Conservation (phyloP, 176 grass and related monocot species). For the Echinochloa phyllopogon region DNA sequence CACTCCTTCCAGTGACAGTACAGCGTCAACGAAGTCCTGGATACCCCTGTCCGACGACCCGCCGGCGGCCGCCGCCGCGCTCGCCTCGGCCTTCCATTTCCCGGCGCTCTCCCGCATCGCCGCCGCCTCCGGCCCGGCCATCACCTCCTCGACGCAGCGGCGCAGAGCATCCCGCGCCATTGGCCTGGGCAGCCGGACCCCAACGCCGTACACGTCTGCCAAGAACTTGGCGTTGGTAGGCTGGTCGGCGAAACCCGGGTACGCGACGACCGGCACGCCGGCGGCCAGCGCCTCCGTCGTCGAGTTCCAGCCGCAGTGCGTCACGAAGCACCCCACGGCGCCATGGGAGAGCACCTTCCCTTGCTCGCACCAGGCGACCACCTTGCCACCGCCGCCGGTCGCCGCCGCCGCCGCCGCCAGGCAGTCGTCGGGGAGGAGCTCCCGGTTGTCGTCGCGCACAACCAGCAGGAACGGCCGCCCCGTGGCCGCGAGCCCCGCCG, state of each 20-base stretch:
- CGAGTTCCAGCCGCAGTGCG: slow-evolving; percentile 84
- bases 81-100: slow-evolving; percentile 40
- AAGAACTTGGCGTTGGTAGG: slow-evolving; percentile 41
- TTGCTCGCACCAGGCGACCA: slow-evolving; percentile 63
- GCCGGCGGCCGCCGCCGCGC: slow-evolving; percentile 28
- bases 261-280: slow-evolving; percentile 54
- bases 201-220: slow-evolving; percentile 43
- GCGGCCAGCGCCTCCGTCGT: slow-evolving; percentile 39
- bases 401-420: not conserved
- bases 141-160: slow-evolving; percentile 52
- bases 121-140: slow-evolving; percentile 19
- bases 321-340: slow-evolving; percentile 79
- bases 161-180: slow-evolving; percentile 31
- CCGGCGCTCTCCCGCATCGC: slow-evolving; percentile 22
- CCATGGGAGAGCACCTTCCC: slow-evolving; percentile 48
- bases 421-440: slow-evolving; percentile 12
- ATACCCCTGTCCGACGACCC: slow-evolving; percentile 45
- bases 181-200: slow-evolving; percentile 38
- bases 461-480: slow-evolving; percentile 63
- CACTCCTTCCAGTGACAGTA: not conserved
- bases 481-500: slow-evolving; percentile 2
- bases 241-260: slow-evolving; percentile 52
- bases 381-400: not conserved
- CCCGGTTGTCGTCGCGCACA: slow-evolving; percentile 44
- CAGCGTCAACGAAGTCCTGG: slow-evolving; percentile 39